These are phyloP conservation scores for Hypocreales sp. DNA, from an alignment of 2,329 filamentous ascomycete species.

Conservation along the genomic window DNA sequence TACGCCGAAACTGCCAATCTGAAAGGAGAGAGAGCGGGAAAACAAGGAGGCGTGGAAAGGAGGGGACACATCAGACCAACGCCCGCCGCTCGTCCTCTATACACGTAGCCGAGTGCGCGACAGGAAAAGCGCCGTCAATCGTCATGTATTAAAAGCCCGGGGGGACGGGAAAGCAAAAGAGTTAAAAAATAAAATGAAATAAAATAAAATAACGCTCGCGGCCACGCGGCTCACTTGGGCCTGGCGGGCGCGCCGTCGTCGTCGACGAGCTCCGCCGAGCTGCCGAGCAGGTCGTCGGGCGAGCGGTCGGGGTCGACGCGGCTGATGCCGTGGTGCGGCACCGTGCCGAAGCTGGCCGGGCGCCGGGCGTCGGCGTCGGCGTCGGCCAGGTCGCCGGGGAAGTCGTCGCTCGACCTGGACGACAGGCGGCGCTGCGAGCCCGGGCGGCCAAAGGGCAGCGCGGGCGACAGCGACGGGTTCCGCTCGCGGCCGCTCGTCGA, in stretches of 20 bases:
- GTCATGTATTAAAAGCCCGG: too few species aligned
- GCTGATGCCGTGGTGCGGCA: slow-evolving; percentile 41
- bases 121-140: too few species aligned
- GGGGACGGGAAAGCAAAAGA: too few species aligned
- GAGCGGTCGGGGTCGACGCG: slow-evolving; percentile 32
- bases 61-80: too few species aligned
- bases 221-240: too few species aligned
- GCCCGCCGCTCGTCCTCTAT: too few species aligned
- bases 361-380: slow-evolving; percentile 23
- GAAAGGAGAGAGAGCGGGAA: too few species aligned
- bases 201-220: too few species aligned
- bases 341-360: slow-evolving; percentile 38
- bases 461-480: slow-evolving; percentile 9
- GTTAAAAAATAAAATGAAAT: background rate
- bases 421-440: slow-evolving; percentile 36
- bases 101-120: too few species aligned
- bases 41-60: too few species aligned
- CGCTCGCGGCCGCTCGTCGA: slow-evolving; percentile 2
- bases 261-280: slow-evolving; percentile 41
- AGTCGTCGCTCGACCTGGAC: slow-evolving; percentile 31
- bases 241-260: too few species aligned
- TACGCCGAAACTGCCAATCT: too few species aligned
- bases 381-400: slow-evolving; percentile 28
- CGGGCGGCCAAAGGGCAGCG: slow-evolving; percentile 41
- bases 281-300: slow-evolving; percentile 31